These are phyloP conservation scores for Periglandula ipomoeae DNA, from an alignment of 2,329 filamentous ascomycete species.

Conservation along the genomic window DNA sequence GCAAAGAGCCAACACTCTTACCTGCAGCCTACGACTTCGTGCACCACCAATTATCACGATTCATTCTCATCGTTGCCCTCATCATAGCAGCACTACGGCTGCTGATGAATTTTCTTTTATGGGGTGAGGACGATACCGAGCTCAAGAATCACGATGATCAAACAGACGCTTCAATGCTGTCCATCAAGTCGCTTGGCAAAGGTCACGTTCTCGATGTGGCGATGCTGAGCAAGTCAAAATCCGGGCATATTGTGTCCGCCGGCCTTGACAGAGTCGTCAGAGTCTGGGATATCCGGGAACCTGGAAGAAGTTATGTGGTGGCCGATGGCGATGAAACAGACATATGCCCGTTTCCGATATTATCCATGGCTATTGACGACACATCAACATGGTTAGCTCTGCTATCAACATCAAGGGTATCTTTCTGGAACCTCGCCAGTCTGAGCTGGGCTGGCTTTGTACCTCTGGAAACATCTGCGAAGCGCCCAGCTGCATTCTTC, in stretches of 20 bases:
- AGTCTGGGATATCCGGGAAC: slow-evolving; percentile 52
- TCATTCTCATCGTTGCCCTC: slow-evolving; percentile 54
- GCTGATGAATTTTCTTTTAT: slow-evolving; percentile 66
- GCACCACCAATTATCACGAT: slow-evolving; percentile 47
- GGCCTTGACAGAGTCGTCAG: slow-evolving; percentile 61
- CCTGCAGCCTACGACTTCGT: slow-evolving; percentile 55
- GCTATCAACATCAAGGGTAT: slow-evolving; percentile 42
- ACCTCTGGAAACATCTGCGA: slow-evolving; percentile 39
- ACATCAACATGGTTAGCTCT: slow-evolving; percentile 58
- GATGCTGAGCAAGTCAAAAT: slow-evolving; percentile 50
- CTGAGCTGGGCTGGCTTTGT: slow-evolving; percentile 47
- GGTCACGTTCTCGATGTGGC: slow-evolving; percentile 64
- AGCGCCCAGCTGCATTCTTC: slow-evolving; percentile 53
- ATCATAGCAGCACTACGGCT: slow-evolving; percentile 56
- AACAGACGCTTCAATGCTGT: slow-evolving; percentile 41
- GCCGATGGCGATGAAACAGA: slow-evolving; percentile 30
- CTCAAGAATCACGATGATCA: slow-evolving; percentile 36
- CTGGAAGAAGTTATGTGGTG: slow-evolving; percentile 31
- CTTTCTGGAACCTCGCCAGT: slow-evolving; percentile 54
- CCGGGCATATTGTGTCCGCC: slow-evolving; percentile 58
- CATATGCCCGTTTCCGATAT: slow-evolving; percentile 46
- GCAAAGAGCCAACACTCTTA: slow-evolving; percentile 24
- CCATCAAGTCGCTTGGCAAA: slow-evolving; percentile 48
- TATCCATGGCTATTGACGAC: slow-evolving; percentile 56
- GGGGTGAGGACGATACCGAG: slow-evolving; percentile 47